Base-by-base conservation (phyloP, 371 early-diverging fungal genomes). In the Catenaria anguillulae region DNA sequence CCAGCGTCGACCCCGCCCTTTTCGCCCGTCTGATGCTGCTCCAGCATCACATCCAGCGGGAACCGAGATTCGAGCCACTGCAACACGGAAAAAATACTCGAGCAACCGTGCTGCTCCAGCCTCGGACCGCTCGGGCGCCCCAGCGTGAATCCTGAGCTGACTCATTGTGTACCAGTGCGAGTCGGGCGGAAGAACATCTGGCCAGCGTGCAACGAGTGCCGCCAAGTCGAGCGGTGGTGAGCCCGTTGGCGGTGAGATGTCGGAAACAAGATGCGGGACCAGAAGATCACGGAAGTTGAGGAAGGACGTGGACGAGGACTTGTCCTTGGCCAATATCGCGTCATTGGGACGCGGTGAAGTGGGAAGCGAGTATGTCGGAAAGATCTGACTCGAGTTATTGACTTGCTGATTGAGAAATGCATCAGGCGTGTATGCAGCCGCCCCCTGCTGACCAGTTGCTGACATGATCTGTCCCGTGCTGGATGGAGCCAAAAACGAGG, bases 131-230 rank as follows among this genome's bases (percentile, higher is more conserved):
- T 80, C 80, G 0, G 80, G 80, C 17, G 71, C 69, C 4, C 77
- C 78, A 6, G 78, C 75, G 61, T 78, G 74, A 37, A 78, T 70
- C 21, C 80, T 59, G 55, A 80, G 62, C 63, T 77, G 72, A 62
- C 76, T 76, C 35, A 80, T 48, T 13, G 60, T n/a, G 21, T 66
- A 64, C 80, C 80, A 80, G 60, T 78, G 77, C 15, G 69, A 42
- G 4, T 73, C 73, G 21, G 63, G 60, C 33, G 77, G 77, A 2
- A 74, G 55, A 33, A 72, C 45, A 23, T 23, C 45, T 2, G 45
- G 45, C 45, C 45, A 43, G 19, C 4, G 17, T 2, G 10, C 45
- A 4, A 17, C 45, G 10, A 17, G 19, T 12, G 45, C 45, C 19
- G 45, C 21, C 4, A 23, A 2, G 17, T 12, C 45, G 8, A 12